These are phyloP conservation scores for Toxicodendron radicans DNA, from an alignment of 345 rosid genomes.

Conservation along the genomic window DNA sequence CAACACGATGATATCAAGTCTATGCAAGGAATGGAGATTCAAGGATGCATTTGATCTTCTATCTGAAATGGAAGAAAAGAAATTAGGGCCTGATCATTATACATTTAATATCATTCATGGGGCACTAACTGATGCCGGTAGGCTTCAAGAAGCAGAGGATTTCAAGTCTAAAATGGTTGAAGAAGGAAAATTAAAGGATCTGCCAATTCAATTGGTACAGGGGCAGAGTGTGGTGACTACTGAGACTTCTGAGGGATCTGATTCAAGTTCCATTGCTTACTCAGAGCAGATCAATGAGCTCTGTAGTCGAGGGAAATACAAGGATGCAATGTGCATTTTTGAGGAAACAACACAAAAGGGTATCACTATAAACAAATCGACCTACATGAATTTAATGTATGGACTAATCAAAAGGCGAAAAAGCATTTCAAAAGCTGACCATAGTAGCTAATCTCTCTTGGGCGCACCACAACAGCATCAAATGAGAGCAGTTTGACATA, in stretches of 20 bases:
- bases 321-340: constrained; percentile 48
- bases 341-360: constrained; percentile 43
- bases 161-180: constrained; percentile 48
- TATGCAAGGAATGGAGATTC: constrained; percentile 65
- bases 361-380: constrained; percentile 33
- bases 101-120: constrained; percentile 58
- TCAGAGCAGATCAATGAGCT: constrained; percentile 66
- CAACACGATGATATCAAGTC: constrained; percentile 73
- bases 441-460: neutral
- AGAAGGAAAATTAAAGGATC: constrained; percentile 41
- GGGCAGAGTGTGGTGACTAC: constrained; percentile 10
- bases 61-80: constrained; percentile 63
- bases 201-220: constrained; percentile 27
- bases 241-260: constrained; percentile 37
- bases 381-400: constrained; percentile 50
- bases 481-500: neutral
- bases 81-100: constrained; percentile 62
- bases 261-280: constrained; percentile 38
- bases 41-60: constrained; percentile 72
- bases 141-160: constrained; percentile 55
- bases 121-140: constrained; percentile 56
- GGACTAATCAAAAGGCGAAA: constrained; percentile 58
- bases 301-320: constrained; percentile 61
- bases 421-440: constrained; percentile 38
- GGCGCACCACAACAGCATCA: neutral